A percentile compares a stretch with the other conserved stretches of the same genome.
Conservation (phyloP, 805 yeast species). For the Candida krabiensis region DNA sequence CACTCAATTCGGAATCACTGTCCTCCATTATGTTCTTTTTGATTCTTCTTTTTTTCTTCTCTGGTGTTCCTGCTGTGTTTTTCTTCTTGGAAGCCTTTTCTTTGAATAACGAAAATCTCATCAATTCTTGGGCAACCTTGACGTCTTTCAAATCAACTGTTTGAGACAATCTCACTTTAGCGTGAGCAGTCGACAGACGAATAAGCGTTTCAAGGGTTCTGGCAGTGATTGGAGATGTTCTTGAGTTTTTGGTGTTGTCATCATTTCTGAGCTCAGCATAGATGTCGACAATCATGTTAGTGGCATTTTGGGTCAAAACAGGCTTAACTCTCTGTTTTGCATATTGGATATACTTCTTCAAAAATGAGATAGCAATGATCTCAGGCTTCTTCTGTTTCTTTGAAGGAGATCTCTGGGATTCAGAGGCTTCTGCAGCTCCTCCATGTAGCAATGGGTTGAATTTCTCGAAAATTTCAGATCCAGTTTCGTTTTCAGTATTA, state of each 20-base stretch:
- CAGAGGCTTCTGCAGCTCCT: conserved; percentile 55
- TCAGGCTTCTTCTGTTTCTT: conserved; percentile 38
- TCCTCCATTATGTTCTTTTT: conserved; percentile 6
- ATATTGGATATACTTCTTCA: conserved; percentile 90
- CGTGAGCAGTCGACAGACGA: conserved; percentile 95
- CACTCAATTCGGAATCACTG: conserved; percentile 16
- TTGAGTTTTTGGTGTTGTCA: conserved; percentile 55
- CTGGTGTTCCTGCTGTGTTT: conserved; percentile 30
- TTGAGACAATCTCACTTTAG: conserved; percentile 85
- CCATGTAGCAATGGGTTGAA: conserved; percentile 81
- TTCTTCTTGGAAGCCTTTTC: conserved; percentile 46
- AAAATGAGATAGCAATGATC: conserved; percentile 75
- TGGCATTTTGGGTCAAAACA: conserved; percentile 71
- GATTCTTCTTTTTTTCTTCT: conserved; percentile 37
- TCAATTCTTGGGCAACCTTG: conserved; percentile 75
- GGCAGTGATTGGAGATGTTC: conserved; percentile 95
- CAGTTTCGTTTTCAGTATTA: conserved; percentile 44
- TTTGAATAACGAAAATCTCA: conserved; percentile 83
- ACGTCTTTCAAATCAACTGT: conserved; percentile 79
- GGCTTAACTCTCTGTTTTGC: conserved; percentile 89
- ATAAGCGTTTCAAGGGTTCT: conserved; percentile 95
- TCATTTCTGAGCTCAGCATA: conserved; percentile 84
- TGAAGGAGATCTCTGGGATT: conserved; percentile 22
- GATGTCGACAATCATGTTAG: conserved; percentile 74
- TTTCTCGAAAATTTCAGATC: conserved; percentile 76